A percentile compares a stretch with the other conserved stretches of the same genome.
Conservation (phyloP, 2,329 filamentous ascomycete species). For the Pseudogymnoascus destructans region DNA sequence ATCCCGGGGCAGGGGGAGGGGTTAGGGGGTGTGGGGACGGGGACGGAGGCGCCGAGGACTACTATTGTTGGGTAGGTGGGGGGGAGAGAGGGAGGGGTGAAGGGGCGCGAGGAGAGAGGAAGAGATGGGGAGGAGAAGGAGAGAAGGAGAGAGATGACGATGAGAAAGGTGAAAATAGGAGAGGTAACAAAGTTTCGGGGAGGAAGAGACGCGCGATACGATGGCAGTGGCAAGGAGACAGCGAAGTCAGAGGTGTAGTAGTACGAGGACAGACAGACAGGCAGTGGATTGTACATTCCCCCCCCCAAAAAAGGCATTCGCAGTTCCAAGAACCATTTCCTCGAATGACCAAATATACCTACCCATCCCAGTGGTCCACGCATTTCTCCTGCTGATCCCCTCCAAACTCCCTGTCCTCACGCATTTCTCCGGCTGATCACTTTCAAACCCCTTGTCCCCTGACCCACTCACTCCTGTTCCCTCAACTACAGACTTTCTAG, state of each 20-base stretch:
- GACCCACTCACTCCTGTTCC: not conserved
- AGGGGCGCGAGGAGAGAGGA: too few relatives aligned
- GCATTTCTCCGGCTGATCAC: not conserved
- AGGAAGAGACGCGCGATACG: not conserved
- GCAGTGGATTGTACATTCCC: not conserved
- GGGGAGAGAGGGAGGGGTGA: not conserved
- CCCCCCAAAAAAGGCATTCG: not conserved
- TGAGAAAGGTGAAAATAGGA: not conserved
- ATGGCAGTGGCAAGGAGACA: not conserved
- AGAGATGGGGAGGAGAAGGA: not conserved
- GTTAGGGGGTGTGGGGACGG: slow-evolving; percentile 5
- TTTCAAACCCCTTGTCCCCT: not conserved
- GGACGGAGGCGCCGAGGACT: not conserved
- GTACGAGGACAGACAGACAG: not conserved
- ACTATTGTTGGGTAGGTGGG: not conserved
- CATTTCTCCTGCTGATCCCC: not conserved
- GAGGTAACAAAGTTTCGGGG: not conserved
- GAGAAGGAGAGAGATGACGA: not conserved
- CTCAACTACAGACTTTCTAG: not conserved
- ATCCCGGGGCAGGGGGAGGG: slow-evolving; percentile 17
- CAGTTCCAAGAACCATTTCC: not conserved
- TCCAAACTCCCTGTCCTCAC: not conserved
- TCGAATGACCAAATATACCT: not conserved
- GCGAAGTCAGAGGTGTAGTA: not conserved
- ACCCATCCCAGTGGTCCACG: not conserved